Evolutionary conservation across 2,329 filamentous ascomycete species (phyloP).

Genomic region (Aplosporella prunicola): DNA sequence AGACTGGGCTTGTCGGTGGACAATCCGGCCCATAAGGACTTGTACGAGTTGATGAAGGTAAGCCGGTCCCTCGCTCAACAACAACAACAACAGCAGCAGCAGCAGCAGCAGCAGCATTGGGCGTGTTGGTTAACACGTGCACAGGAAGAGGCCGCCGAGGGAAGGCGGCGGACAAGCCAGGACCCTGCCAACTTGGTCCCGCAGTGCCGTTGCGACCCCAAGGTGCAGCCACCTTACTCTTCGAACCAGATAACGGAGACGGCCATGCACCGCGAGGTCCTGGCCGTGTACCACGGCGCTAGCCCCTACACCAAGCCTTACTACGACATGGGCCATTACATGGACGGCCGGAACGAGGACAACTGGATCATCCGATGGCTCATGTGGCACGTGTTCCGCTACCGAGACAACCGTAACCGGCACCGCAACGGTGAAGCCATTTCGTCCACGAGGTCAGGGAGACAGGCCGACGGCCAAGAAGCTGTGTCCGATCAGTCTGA

Average conservation of each 20-base stretch:
- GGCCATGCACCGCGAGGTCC: conserved; percentile 36
- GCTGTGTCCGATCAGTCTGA: too few species aligned
- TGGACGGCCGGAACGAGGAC: conserved; percentile 32
- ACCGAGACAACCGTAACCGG: conserved; percentile 30
- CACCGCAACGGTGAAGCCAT: too few species aligned
- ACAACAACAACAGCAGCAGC: too few species aligned
- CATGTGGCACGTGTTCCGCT: conserved; percentile 44
- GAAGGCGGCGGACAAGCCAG: conserved; percentile 33
- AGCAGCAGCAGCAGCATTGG: too few species aligned
- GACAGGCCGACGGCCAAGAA: too few species aligned
- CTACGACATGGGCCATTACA: conserved; percentile 35
- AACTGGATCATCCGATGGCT: conserved; percentile 46
- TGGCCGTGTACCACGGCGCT: conserved; percentile 33
- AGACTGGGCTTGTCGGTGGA: conserved; percentile 33
- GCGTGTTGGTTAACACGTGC: not conserved
- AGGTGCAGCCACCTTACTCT: conserved; percentile 31
- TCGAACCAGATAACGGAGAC: conserved; percentile 41
- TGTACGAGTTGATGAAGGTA: conserved; percentile 39
- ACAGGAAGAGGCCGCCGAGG: conserved; percentile 35
- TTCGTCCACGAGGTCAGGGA: too few species aligned
- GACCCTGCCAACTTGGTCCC: conserved; percentile 30
- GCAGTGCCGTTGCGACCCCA: conserved; percentile 25
- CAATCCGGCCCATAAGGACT: conserved; percentile 23
- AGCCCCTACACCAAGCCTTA: conserved; percentile 29
- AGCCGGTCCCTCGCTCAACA: too few species aligned